These are phyloP conservation scores for Arthrobotrys sinensis DNA, from an alignment of 2,329 filamentous ascomycete genomes.

Conservation along the genomic window DNA sequence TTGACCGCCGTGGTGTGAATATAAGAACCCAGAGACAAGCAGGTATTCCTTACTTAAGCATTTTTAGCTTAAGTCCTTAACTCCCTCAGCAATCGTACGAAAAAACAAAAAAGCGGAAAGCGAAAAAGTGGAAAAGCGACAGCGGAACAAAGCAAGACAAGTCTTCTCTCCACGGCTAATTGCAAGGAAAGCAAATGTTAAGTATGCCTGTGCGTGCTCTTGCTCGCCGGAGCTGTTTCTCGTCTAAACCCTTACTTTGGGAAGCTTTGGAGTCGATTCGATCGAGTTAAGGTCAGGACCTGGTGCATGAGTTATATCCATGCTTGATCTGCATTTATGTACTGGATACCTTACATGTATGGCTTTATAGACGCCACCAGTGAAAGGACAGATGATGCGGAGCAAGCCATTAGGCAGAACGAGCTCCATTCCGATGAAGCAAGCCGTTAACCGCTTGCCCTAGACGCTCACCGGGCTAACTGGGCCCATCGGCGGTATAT, in stretches of 20 bases:
- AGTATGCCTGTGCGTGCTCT: not conserved
- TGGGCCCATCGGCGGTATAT: not conserved
- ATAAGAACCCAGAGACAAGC: conserved; percentile 41
- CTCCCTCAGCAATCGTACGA: conserved; percentile 57
- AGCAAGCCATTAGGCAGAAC: conserved; percentile 1
- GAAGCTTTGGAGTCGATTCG: conserved; percentile 13
- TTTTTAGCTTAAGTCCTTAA: conserved; percentile 55
- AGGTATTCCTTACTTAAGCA: conserved; percentile 56
- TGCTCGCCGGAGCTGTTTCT: conserved; percentile 11
- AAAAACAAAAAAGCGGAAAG: conserved; percentile 33
- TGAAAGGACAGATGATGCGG: conserved; percentile 23
- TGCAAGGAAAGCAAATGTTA: conserved; percentile 22
- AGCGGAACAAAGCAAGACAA: conserved; percentile 40
- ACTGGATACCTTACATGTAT: conserved; percentile 9
- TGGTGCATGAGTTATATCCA: conserved; percentile 22
- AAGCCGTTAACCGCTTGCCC: conserved; percentile 6
- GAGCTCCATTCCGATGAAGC: not conserved
- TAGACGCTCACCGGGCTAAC: not conserved
- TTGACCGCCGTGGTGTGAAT: conserved; percentile 52
- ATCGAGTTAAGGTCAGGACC: conserved; percentile 18
- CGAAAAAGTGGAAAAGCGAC: conserved; percentile 8
- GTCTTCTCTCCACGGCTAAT: conserved; percentile 48
- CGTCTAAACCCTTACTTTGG: conserved; percentile 23
- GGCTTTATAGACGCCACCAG: conserved; percentile 20
- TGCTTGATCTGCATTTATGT: conserved; percentile 13